Percentiles rank a stretch among this genome's conserved stretches.
Conservation (phyloP, 306 rosid genomes). For the Styphnolobium japonicum region DNA sequence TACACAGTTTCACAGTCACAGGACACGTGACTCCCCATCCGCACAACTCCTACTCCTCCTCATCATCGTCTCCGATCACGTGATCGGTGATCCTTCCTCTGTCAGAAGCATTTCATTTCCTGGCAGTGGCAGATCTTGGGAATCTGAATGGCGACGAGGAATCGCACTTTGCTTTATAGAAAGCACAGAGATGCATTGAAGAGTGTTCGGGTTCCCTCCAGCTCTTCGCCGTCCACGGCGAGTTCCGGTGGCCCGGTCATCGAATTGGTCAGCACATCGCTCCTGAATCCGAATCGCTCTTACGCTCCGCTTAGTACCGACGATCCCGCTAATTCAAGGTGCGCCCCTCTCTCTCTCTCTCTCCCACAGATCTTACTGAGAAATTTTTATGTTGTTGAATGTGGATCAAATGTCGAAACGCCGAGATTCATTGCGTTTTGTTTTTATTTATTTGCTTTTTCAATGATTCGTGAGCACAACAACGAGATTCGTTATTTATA, state of each 20-base stretch:
- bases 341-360: too few relatives aligned
- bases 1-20: too few relatives aligned
- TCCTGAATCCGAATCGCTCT: slow-evolving; percentile 71
- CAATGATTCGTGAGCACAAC: neutral
- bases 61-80: too few relatives aligned
- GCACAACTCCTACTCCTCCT: too few relatives aligned
- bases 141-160: slow-evolving; percentile 72
- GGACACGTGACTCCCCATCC: too few relatives aligned
- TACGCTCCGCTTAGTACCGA: slow-evolving; percentile 90
- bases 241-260: slow-evolving; percentile 70
- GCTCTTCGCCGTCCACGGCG: slow-evolving; percentile 44
- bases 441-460: neutral
- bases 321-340: slow-evolving; percentile 93
- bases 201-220: slow-evolving; percentile 71
- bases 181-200: slow-evolving; percentile 77
- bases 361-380: slow-evolving; percentile 29
- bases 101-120: too few relatives aligned
- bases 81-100: too few relatives aligned
- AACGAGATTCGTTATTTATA: too few relatives aligned
- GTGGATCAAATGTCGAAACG: slow-evolving; percentile 18
- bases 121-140: slow-evolving; percentile 17
- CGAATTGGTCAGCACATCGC: slow-evolving; percentile 82
- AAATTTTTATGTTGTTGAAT: neutral
- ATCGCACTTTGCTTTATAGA: slow-evolving; percentile 58
- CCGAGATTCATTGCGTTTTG: neutral